Evolutionary conservation across 163 green algal genomes (phyloP).

Genomic region (Coccomyxa subellipsoidea): DNA sequence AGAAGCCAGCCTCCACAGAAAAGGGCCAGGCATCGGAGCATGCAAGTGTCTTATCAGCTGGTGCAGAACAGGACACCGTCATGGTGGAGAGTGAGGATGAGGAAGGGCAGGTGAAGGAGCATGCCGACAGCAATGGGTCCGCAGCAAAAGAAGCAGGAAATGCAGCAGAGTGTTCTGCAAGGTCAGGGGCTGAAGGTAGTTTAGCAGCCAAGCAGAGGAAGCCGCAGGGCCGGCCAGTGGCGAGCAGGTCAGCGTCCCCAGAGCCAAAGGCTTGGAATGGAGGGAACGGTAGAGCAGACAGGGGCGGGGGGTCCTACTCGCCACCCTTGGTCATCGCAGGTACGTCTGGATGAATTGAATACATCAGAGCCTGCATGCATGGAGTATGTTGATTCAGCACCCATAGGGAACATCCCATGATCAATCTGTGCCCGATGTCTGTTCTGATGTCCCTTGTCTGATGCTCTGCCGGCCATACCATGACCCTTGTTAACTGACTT

Average conservation of each 20-base stretch:
- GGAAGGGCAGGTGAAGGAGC: neutral
- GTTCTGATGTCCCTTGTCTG: no score
- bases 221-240: no score
- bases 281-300: neutral
- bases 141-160: neutral
- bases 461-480: no score
- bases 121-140: no score
- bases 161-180: neutral
- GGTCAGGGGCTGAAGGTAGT: neutral
- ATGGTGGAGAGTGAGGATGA: neutral
- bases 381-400: no score
- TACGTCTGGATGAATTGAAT: neutral
- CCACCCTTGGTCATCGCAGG: neutral
- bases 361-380: no score
- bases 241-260: neutral
- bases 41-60: neutral
- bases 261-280: neutral
- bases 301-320: neutral
- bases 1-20: neutral
- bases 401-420: no score
- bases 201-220: neutral
- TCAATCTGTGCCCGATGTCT: no score
- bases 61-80: neutral
- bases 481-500: no score
- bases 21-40: neutral